Evolutionary conservation across 2,329 filamentous ascomycete species (phyloP).

Genomic region (Xylariaceae sp.): DNA sequence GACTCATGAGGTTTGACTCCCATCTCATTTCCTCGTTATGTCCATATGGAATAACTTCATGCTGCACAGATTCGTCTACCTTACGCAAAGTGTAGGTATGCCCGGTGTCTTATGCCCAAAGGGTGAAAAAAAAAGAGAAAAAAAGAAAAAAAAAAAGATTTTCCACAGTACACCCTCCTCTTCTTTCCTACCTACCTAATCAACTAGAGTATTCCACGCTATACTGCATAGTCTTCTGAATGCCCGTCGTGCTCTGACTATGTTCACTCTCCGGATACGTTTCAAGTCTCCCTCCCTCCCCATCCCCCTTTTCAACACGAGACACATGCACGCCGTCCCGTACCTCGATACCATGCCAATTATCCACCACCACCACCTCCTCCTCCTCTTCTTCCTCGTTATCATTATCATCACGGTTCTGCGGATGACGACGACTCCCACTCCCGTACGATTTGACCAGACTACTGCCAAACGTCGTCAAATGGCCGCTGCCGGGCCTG

Average conservation of each 20-base stretch:
- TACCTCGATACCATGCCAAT: conserved; percentile 19
- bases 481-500: background rate
- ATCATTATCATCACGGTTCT: background rate
- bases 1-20: no score
- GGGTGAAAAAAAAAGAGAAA: no score
- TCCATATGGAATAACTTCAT: no score
- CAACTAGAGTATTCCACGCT: conserved; percentile 26
- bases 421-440: no score
- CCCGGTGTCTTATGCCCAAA: no score
- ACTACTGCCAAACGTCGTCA: conserved; percentile 9
- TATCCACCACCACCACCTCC: conserved; percentile 15
- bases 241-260: conserved; percentile 13
- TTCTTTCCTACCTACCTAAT: no score
- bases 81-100: no score
- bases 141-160: no score
- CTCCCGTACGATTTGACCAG: conserved; percentile 7
- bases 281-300: conserved; percentile 2
- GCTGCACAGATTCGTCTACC: no score
- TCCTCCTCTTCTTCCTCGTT: conserved; percentile 13
- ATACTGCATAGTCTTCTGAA: conserved; percentile 30
- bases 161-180: no score
- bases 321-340: conserved; percentile 18
- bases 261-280: conserved; percentile 19
- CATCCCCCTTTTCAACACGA: conserved; percentile 15
- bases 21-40: no score